phyloP scores from a whole-genome alignment of 1,284 basidiomycete genomes.

The Sporisorium graminicola region DNA sequence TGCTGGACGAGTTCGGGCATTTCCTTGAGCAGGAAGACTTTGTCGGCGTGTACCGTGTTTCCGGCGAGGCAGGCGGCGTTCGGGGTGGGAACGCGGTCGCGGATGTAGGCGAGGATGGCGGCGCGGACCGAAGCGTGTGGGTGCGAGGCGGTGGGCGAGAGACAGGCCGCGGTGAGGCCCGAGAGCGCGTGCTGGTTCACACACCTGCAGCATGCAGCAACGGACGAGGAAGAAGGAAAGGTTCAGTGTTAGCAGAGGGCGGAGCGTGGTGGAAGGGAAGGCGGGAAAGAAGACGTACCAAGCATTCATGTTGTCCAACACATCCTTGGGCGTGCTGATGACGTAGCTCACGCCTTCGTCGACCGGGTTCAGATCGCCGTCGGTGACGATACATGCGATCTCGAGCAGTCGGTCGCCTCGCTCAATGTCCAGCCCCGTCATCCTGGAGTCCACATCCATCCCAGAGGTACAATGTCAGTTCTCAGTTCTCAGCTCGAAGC shows the following conservation, averaged over 20 bases:
- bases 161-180: slow-evolving; percentile 56
- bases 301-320: slow-evolving; percentile 73
- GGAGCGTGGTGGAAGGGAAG: background rate
- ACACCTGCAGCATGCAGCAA: slow-evolving; percentile 21
- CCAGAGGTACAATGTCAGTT: background rate
- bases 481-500: no score
- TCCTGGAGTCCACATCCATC: slow-evolving; percentile 67
- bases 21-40: slow-evolving; percentile 78
- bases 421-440: slow-evolving; percentile 79
- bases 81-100: slow-evolving; percentile 71
- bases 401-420: slow-evolving; percentile 80
- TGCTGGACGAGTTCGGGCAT: slow-evolving; percentile 76
- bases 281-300: slow-evolving; percentile 41
- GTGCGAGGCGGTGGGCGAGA: slow-evolving; percentile 35
- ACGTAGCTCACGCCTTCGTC: slow-evolving; percentile 81
- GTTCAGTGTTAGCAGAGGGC: background rate
- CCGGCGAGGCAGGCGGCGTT: slow-evolving; percentile 80
- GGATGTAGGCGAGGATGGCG: slow-evolving; percentile 71
- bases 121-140: slow-evolving; percentile 70
- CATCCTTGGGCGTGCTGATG: slow-evolving; percentile 76
- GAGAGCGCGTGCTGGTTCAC: slow-evolving; percentile 46
- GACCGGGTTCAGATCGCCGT: slow-evolving; percentile 80
- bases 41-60: slow-evolving; percentile 83
- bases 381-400: slow-evolving; percentile 81
- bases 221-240: no score